Evolutionary conservation across 371 early-diverging fungal species (phyloP).

Genomic region (Mucor circinelloides): DNA sequence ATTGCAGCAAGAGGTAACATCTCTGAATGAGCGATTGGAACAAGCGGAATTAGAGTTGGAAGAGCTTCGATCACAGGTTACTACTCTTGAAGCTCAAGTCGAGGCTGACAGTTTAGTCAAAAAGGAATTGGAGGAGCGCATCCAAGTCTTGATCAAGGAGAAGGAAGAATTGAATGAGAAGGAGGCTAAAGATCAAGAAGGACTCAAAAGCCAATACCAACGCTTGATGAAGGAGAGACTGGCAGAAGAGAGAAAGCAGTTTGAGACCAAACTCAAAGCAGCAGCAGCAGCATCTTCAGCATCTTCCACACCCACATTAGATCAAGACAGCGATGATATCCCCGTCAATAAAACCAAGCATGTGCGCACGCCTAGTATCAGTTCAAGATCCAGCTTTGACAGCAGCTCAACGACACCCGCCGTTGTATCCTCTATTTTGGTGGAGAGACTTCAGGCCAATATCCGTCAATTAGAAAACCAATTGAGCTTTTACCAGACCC

Average conservation of each 20-base stretch:
- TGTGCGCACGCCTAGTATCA: slow-evolving; percentile 12
- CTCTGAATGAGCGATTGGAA: slow-evolving; percentile 19
- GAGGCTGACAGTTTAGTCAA: slow-evolving; percentile 27
- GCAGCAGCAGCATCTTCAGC: slow-evolving; percentile 12
- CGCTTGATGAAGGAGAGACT: slow-evolving; percentile 44
- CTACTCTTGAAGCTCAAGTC: slow-evolving; percentile 22
- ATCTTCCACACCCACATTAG: not conserved
- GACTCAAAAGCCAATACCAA: slow-evolving; percentile 45
- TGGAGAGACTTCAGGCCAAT: slow-evolving; percentile 61
- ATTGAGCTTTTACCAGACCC: slow-evolving; percentile 66
- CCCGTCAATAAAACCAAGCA: not conserved
- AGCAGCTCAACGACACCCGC: slow-evolving; percentile 24
- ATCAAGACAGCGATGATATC: not conserved
- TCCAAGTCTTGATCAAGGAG: slow-evolving; percentile 29
- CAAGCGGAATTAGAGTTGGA: slow-evolving; percentile 31
- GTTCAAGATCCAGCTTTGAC: slow-evolving; percentile 48
- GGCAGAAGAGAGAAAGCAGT: slow-evolving; percentile 41
- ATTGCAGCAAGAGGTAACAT: slow-evolving; percentile 3
- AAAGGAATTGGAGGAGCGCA: slow-evolving; percentile 30
- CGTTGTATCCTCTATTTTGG: slow-evolving; percentile 34
- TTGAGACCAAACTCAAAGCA: slow-evolving; percentile 31
- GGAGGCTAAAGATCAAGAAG: slow-evolving; percentile 41
- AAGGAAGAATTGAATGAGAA: slow-evolving; percentile 35
- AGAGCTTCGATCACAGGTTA: slow-evolving; percentile 27
- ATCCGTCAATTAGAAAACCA: slow-evolving; percentile 73